Conservation (phyloP, 148 eudicot species). For the Fagopyrum homotropicum region DNA sequence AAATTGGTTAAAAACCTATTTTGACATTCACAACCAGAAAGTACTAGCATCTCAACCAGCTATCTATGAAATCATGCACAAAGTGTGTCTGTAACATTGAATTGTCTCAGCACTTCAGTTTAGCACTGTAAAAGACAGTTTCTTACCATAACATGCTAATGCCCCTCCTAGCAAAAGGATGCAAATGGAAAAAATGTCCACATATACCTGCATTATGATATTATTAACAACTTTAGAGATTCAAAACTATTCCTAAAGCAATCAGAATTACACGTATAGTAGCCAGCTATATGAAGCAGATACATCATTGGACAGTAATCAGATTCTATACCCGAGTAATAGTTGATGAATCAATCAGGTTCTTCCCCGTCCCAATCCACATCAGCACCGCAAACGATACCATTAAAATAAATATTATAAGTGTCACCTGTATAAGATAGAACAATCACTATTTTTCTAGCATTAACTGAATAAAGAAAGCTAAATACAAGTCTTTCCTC, state of each 20-base stretch:
- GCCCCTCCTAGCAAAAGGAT: slow-evolving; percentile 75
- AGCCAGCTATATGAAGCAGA: background rate
- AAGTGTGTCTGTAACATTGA: background rate
- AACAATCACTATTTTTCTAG: background rate
- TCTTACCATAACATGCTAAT: slow-evolving; percentile 86
- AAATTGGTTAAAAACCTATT: background rate
- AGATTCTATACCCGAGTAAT: slow-evolving; percentile 66
- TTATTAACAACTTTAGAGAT: background rate
- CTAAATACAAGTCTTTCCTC: background rate
- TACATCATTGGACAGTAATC: background rate
- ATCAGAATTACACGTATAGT: slow-evolving; percentile 3
- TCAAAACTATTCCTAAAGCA: background rate
- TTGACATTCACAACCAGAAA: background rate
- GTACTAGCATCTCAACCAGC: background rate
- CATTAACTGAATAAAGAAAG: slow-evolving; percentile 3
- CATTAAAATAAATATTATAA: slow-evolving; percentile 52
- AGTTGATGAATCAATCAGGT: slow-evolving; percentile 60
- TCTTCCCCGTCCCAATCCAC: slow-evolving; percentile 82
- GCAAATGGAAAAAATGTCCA: slow-evolving; percentile 51
- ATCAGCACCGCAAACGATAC: slow-evolving; percentile 57
- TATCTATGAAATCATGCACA: background rate
- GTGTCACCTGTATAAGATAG: slow-evolving; percentile 48
- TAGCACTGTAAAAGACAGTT: slow-evolving; percentile 7
- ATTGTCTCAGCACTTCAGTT: background rate
- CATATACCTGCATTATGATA: slow-evolving; percentile 66